Base-by-base conservation (phyloP, 2,329 filamentous ascomycete genomes). In the Aschersonia sp. region DNA sequence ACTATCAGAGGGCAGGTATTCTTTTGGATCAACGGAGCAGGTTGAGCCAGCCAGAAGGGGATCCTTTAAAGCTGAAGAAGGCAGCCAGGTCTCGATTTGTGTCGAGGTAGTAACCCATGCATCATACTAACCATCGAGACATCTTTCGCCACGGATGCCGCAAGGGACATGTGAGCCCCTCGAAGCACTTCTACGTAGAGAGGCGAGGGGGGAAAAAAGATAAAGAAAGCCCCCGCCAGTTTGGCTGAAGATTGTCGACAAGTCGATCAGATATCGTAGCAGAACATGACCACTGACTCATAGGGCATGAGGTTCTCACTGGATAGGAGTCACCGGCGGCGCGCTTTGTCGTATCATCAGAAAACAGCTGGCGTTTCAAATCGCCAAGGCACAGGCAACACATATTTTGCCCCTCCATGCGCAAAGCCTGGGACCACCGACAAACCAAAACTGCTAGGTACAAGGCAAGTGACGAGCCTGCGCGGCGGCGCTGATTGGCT, bases 401-500 rank as follows among this genome's bases (percentile, higher is more conserved):
- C 8, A 12, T 37, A 7, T 37, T 30, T 46, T 14, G 39, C 44
- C 44, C 40, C 41, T 42, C 43, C 29, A 32, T 32, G 32, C 9
- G 6, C 6, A 37, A 37, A 30, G 10, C 11, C 8, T 37, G 35
- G 35, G 35, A 37, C 35, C 35, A 37, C 40, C 41, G 46, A 22
- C 46, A 46, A 41, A 9, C 22, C 35, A 40, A 3, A 41, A 48
- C 49, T 47, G 30, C 37, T 4, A 30, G 44, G 44, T 43, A 47
- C 42, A 42, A 22, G 35, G 41, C 10, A 10, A 30, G 44, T 41
- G 39, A 39, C 12, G 31, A 39, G 46, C 45, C 39, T 42, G 30
- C 10, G n/a, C 42, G 29, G 32, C 45, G 41, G 31, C 6, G 35
- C 44, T 53, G 48, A 50, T 52, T 53, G 50, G 51, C 41, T 35